A percentile compares a stretch with the other conserved stretches of the same genome.
These are phyloP conservation scores for Baorangia bicolor DNA, from an alignment of 768 basidiomycete species.

Conservation along the genomic window DNA sequence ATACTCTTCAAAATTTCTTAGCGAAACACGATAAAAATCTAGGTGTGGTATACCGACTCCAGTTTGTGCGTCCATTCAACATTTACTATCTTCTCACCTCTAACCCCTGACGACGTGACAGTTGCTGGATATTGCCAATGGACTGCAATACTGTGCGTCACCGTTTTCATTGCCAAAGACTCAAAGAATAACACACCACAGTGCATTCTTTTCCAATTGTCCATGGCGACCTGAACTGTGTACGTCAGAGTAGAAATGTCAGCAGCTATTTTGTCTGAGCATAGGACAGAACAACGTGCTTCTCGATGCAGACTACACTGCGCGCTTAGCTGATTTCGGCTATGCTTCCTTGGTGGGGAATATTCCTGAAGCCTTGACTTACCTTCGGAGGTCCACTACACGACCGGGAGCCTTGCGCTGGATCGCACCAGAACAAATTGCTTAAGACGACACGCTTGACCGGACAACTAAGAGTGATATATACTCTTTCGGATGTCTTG, in stretches of 20 bases:
- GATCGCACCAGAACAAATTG: not conserved
- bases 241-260: not conserved
- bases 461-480: not conserved
- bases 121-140: not conserved
- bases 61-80: not conserved
- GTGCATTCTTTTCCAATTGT: not conserved
- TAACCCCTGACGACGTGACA: not conserved
- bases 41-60: not conserved
- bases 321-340: not conserved
- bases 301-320: not conserved
- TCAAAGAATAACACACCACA: not conserved
- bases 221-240: not conserved
- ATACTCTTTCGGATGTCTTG: not conserved
- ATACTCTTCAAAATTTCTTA: not conserved
- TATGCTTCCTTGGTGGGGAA: not conserved
- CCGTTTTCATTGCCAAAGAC: not conserved
- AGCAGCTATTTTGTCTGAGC: not conserved
- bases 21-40: not conserved
- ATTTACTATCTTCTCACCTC: not conserved
- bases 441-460: not conserved
- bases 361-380: not conserved
- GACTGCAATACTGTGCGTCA: not conserved
- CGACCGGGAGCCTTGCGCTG: not conserved
- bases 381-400: not conserved
- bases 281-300: not conserved